Base-by-base conservation (phyloP, 495 filamentous ascomycete genomes). In the Hypomontagnella submonticulosa region DNA sequence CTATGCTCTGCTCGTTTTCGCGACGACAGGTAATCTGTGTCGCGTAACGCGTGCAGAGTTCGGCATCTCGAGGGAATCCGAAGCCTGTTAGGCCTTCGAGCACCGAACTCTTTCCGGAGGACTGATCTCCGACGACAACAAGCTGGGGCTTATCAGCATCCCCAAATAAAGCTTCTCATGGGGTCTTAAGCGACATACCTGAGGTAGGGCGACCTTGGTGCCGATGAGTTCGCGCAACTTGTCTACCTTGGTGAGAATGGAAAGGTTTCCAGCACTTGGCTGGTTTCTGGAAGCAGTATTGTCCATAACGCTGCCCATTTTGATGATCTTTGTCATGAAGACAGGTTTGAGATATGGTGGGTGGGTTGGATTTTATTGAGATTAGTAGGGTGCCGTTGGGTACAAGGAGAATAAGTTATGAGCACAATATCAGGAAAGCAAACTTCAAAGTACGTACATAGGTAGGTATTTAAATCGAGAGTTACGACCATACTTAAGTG, bases 1-100 rank as follows among this genome's bases (percentile, higher is more conserved):
- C 38, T 20, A 80, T 72, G 16, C 68, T 66, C 18, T 70, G 57
- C 8, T 71, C 61, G 0, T 32, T 19, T 37, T 76, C 72, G 6
- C 83, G 81, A 27, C 81, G 83, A 52, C 78, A 83, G 1, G 78
- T 81, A 53, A 88, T 88, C 66, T 88, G 80, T 0, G 85, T 88
- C 2, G 83, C 84, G 57, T 83, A 85, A 0, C 85, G 76, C 0
- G 87, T 89, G 66, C 83, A 86, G 12, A 87, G 78, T n/a, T 79
- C 79, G 9, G 73, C 73, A 23, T 73, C 78, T 30, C 77, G 74
- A n/a, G 85, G 83, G 50, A 87, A 84, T 1, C 80, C 75, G 47
- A 87, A 74, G 3, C 76, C 78, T 1, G 82, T 85, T 23, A 87
- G 46, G 36, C 78, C 77, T 73, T 86, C 80, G 1, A 86, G 73